A percentile compares a stretch with the other conserved stretches of the same genome.
These are phyloP conservation scores for Boletus coccyginus DNA, from an alignment of 768 basidiomycete species.

Conservation along the genomic window DNA sequence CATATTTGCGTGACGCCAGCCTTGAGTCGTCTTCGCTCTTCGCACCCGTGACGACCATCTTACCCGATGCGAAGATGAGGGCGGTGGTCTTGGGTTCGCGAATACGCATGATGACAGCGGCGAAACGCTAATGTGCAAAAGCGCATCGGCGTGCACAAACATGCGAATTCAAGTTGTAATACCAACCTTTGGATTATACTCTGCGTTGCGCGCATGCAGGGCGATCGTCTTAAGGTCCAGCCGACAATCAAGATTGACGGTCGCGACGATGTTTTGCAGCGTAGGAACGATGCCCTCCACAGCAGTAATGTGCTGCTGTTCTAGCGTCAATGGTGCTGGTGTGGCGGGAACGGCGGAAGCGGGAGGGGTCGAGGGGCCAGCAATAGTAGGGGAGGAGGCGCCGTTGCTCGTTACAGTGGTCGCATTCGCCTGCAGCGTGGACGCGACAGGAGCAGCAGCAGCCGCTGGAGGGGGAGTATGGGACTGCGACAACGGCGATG, in stretches of 20 bases:
- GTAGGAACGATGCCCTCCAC: slow-evolving; percentile 99
- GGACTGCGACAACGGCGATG: slow-evolving; percentile 54
- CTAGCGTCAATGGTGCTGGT: slow-evolving; percentile 73
- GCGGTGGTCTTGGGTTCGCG: slow-evolving; percentile 99
- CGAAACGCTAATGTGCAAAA: slow-evolving; percentile 90
- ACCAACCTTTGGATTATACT: slow-evolving; percentile 99
- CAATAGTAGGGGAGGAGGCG: slow-evolving; percentile 40
- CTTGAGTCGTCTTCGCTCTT: slow-evolving; percentile 98
- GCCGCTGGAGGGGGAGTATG: slow-evolving; percentile 30
- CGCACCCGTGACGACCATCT: slow-evolving; percentile 99
- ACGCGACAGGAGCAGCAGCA: background rate
- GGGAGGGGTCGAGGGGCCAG: slow-evolving; percentile 60
- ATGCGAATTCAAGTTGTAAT: slow-evolving; percentile 33
- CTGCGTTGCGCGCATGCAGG: slow-evolving; percentile 95
- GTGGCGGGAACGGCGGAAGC: slow-evolving; percentile 58
- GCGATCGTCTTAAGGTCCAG: slow-evolving; percentile 99
- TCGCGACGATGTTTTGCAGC: slow-evolving; percentile 98
- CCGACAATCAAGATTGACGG: slow-evolving; percentile 95
- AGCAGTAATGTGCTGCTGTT: slow-evolving; percentile 93
- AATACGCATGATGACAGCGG: slow-evolving; percentile 99
- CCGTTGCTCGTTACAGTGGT: slow-evolving; percentile 30
- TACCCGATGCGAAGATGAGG: slow-evolving; percentile 98
- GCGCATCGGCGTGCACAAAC: slow-evolving; percentile 59
- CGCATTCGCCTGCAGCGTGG: slow-evolving; percentile 28
- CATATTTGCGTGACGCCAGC: slow-evolving; percentile 96